phyloP scores from a whole-genome alignment of 2,329 filamentous ascomycete species.

The Tolypocladium album region DNA sequence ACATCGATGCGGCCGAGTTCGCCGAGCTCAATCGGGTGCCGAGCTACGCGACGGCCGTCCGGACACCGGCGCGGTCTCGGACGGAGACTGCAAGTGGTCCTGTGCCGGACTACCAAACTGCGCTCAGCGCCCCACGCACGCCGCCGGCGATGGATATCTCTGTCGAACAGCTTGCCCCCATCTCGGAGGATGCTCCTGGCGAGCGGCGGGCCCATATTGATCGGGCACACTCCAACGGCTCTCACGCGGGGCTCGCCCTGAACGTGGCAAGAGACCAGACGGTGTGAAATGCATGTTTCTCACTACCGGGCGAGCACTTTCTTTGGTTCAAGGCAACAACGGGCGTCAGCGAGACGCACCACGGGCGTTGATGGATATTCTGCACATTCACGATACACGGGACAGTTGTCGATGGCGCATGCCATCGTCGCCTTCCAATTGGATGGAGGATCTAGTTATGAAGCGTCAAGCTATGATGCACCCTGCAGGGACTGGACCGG shows the following conservation, averaged over 20 bases:
- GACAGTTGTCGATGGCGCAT: not conserved
- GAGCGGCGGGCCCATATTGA: conserved; percentile 5
- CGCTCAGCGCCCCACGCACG: conserved; percentile 40
- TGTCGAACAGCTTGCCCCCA: conserved; percentile 17
- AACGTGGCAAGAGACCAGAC: not conserved
- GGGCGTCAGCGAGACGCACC: not conserved
- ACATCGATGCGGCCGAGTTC: conserved; percentile 49
- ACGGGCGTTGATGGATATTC: not conserved
- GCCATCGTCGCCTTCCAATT: not conserved
- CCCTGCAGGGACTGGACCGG: no score
- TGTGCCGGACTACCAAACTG: conserved; percentile 59
- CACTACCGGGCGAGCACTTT: not conserved
- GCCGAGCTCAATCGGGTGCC: conserved; percentile 62
- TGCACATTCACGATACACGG: not conserved
- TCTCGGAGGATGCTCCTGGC: conserved; percentile 18
- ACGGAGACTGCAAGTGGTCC: conserved; percentile 34
- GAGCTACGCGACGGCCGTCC: conserved; percentile 66
- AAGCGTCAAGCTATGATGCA: not conserved
- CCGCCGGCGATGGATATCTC: conserved; percentile 26
- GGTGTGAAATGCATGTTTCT: not conserved
- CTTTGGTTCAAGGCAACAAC: not conserved
- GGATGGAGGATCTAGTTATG: not conserved
- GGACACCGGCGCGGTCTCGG: conserved; percentile 46
- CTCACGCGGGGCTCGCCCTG: not conserved
- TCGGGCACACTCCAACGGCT: not conserved